Percentiles rank a stretch among this genome's conserved stretches.
These are phyloP conservation scores for Aspergillaceae sp. DNA, from an alignment of 2,329 filamentous ascomycete genomes.

Conservation along the genomic window DNA sequence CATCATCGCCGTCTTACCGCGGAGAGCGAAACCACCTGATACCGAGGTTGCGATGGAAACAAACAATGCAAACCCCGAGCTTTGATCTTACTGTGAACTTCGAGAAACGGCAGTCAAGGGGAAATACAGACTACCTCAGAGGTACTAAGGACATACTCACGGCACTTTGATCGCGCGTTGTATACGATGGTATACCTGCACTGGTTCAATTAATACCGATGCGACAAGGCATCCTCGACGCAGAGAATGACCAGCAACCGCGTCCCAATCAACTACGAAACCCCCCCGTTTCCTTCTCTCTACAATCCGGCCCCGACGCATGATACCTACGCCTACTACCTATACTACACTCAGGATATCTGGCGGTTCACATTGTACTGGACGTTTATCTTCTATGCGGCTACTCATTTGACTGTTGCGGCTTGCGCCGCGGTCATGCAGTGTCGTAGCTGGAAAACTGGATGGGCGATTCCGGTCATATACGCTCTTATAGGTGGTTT, in stretches of 20 bases:
- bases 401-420: slow-evolving; percentile 65
- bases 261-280: slow-evolving; percentile 52
- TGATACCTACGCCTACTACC: slow-evolving; percentile 50
- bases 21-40: slow-evolving; percentile 22
- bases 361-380: slow-evolving; percentile 83
- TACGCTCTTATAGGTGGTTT: slow-evolving; percentile 64
- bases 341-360: slow-evolving; percentile 68
- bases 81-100: not conserved
- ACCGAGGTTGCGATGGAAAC: slow-evolving; percentile 21
- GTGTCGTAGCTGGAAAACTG: slow-evolving; percentile 37
- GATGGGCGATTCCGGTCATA: slow-evolving; percentile 64
- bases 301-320: slow-evolving; percentile 60
- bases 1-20: slow-evolving; percentile 10
- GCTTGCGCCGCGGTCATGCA: slow-evolving; percentile 66
- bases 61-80: slow-evolving; percentile 27
- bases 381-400: slow-evolving; percentile 70
- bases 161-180: too few species aligned
- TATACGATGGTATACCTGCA: too few species aligned
- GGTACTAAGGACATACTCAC: not conserved
- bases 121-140: too few species aligned
- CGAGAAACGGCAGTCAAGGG: not conserved
- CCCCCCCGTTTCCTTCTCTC: slow-evolving; percentile 70
- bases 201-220: not conserved
- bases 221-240: slow-evolving; percentile 2
- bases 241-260: slow-evolving; percentile 30